Percentiles rank a stretch among this genome's conserved stretches.
These are phyloP conservation scores for sweet orange (Citrus sinensis) DNA, from an alignment of 345 rosid genomes.

Conservation along the genomic window DNA sequence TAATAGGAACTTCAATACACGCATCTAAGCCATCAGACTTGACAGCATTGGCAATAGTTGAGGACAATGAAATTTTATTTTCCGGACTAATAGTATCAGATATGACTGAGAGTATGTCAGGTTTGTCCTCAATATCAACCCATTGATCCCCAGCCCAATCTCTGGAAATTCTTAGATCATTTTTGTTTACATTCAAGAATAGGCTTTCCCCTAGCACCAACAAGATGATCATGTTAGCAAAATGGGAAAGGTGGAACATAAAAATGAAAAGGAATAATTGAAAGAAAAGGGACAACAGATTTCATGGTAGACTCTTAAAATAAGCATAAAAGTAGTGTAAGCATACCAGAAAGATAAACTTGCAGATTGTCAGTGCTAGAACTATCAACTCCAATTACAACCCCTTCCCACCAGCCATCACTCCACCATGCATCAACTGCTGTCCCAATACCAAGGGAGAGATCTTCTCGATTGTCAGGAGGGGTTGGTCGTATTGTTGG, in stretches of 20 bases:
- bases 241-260: constrained; percentile 6
- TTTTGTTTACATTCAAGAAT: constrained; percentile 47
- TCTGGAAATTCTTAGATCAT: constrained; percentile 64
- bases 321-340: constrained; percentile 38
- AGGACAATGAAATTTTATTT: constrained; percentile 42
- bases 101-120: constrained; percentile 56
- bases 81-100: constrained; percentile 34
- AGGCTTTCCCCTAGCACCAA: constrained; percentile 64
- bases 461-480: constrained; percentile 28
- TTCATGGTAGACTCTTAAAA: constrained; percentile 13
- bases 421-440: constrained; percentile 99
- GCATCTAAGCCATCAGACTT: constrained; percentile 25
- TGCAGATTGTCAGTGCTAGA: constrained; percentile 39
- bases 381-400: constrained; percentile 44
- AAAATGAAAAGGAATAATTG: background rate
- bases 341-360: constrained; percentile 75
- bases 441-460: constrained; percentile 44
- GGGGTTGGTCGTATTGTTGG: constrained; percentile 72
- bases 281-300: background rate
- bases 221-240: constrained; percentile 12
- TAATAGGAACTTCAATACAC: constrained; percentile 19
- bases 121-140: constrained; percentile 65
- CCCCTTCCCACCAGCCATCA: constrained; percentile 99
- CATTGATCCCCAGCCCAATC: constrained; percentile 81
- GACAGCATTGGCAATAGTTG: constrained; percentile 39